These are phyloP conservation scores for Mentha longifolia DNA, from an alignment of 257 asterid genomes.

Conservation along the genomic window DNA sequence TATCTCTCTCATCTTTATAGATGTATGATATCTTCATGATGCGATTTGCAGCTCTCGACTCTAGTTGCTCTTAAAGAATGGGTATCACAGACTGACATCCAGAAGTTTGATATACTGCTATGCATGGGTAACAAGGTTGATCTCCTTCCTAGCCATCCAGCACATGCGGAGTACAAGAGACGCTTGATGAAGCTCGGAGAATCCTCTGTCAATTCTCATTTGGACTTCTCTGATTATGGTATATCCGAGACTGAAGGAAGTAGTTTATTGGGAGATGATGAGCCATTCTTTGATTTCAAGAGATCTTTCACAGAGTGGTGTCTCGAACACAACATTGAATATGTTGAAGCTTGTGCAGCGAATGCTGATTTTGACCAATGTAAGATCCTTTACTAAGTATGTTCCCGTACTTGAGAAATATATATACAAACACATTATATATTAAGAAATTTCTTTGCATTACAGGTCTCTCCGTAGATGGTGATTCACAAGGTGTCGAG, in stretches of 20 bases:
- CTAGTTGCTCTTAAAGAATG: slow-evolving; percentile 71
- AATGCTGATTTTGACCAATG: slow-evolving; percentile 86
- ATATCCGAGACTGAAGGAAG: slow-evolving; percentile 89
- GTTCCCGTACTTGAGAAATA: not conserved
- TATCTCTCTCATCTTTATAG: not conserved
- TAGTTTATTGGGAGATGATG: slow-evolving; percentile 80
- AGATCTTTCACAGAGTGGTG: slow-evolving; percentile 78
- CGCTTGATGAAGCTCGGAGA: slow-evolving; percentile 55
- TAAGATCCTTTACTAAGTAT: slow-evolving; percentile 44
- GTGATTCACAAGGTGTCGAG: slow-evolving; percentile 94
- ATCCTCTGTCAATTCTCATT: slow-evolving; percentile 40
- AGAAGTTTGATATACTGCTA: slow-evolving; percentile 69
- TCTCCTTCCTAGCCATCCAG: slow-evolving; percentile 86
- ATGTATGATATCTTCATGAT: slow-evolving; percentile 28
- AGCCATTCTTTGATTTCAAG: slow-evolving; percentile 54
- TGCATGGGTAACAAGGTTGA: slow-evolving; percentile 96
- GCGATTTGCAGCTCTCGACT: slow-evolving; percentile 68
- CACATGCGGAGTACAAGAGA: slow-evolving; percentile 80
- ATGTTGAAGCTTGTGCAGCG: slow-evolving; percentile 90
- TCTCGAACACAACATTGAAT: slow-evolving; percentile 78
- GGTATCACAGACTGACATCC: slow-evolving; percentile 72
- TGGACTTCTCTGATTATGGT: slow-evolving; percentile 61
- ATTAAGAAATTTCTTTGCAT: slow-evolving; percentile 7
- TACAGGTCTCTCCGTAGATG: slow-evolving; percentile 62
- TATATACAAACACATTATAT: not conserved